Conservation (phyloP, 768 basidiomycete species). For the Termitomyces sp. region DNA sequence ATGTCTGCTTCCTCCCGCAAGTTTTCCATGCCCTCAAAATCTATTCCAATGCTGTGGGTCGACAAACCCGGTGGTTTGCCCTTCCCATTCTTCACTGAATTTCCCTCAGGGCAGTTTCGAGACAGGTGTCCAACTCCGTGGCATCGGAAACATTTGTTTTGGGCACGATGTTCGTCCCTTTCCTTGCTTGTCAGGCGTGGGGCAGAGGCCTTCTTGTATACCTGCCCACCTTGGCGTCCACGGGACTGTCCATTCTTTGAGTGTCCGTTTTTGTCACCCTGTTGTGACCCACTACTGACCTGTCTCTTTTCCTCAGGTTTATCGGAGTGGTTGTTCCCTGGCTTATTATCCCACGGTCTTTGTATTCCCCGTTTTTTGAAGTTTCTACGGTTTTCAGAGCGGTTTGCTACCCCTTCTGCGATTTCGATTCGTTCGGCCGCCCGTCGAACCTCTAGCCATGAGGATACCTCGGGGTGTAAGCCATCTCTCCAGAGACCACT, state of each 20-base stretch:
- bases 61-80: slow-evolving; percentile 14
- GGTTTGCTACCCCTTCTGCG: no score
- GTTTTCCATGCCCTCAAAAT: background rate
- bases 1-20: background rate
- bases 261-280: no score
- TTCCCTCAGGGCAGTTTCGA: background rate
- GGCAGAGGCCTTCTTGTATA: background rate
- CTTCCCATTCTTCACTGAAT: slow-evolving; percentile 13
- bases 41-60: background rate
- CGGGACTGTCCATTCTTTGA: no score
- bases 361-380: no score
- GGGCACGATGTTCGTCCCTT: background rate
- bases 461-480: slow-evolving; percentile 6
- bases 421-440: no score
- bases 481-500: slow-evolving; percentile 6
- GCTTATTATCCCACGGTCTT: no score
- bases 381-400: no score
- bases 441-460: slow-evolving; percentile 4
- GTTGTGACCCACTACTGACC: no score
- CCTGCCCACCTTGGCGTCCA: no score
- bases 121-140: background rate
- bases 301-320: no score
- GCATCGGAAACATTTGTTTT: background rate
- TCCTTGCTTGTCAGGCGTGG: background rate
- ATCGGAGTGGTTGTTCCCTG: no score